These are phyloP conservation scores for Urochloa ruziziensis DNA, from an alignment of 176 grass and related monocot species.

Conservation along the genomic window DNA sequence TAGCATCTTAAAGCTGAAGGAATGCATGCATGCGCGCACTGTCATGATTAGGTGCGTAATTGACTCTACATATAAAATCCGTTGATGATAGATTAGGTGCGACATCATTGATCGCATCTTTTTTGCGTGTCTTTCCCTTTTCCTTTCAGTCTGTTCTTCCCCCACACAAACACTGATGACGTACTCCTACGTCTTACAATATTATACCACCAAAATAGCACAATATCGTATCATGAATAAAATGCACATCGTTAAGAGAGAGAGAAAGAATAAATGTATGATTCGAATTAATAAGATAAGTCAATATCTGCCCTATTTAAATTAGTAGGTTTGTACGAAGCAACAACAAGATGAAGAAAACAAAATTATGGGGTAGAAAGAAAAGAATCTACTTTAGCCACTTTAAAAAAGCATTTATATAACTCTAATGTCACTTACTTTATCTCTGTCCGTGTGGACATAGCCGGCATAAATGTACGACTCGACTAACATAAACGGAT, in stretches of 20 bases:
- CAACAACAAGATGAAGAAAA: neutral
- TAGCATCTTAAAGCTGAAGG: conserved; percentile 12
- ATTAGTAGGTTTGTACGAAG: neutral
- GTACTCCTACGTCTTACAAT: neutral
- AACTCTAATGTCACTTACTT: neutral
- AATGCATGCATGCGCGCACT: conserved; percentile 20
- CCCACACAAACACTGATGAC: neutral
- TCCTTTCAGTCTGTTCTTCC: neutral
- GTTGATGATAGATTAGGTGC: conserved; percentile 22
- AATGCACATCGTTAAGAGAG: neutral
- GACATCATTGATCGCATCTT: neutral
- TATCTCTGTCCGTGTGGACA: neutral
- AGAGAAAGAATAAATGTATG: neutral
- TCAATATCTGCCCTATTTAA: too few relatives aligned
- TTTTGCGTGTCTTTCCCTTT: neutral
- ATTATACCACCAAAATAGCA: neutral
- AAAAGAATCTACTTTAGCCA: neutral
- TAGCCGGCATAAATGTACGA: neutral
- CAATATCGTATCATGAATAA: neutral
- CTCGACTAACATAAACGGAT: too few relatives aligned
- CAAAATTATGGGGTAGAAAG: neutral
- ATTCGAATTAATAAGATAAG: neutral
- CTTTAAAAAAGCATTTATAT: neutral
- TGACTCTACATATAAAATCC: neutral
- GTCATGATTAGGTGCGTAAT: conserved; percentile 31